Base-by-base conservation (phyloP, 2,329 filamentous ascomycete genomes). In the Calonectria honghensis region DNA sequence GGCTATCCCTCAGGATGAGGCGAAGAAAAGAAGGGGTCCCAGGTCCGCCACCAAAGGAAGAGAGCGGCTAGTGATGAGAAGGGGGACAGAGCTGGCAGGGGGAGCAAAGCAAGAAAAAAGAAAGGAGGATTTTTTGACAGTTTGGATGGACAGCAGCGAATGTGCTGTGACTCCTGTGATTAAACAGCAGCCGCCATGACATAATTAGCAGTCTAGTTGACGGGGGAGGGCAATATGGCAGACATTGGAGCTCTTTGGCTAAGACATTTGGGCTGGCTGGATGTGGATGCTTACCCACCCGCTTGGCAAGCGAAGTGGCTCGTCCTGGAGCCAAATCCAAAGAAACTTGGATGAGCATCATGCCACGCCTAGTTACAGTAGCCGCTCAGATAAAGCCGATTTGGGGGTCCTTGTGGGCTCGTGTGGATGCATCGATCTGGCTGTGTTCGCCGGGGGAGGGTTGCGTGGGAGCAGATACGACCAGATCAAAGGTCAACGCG, bases 401-500 rank as follows among this genome's bases (percentile, higher is more conserved):
- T 29, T 50, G 27, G 67, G 27, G 67, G 41, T 3, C 27, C 13
- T 13, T 65, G 61, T 50, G 61, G 61, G n/a, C 27, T 48, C 45
- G 27, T 65, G 41, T 50, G 39, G 61, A 65, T 32, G 39, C 41
- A 50, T 35, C 61, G 29, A 65, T 63, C 57, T 63, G 57, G 57
- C 57, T 41, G 57, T 63, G 57, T 24, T 24, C 24, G 24, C 24
- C 24, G 24, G 24, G 24, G 24, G 24, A 24, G 24, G 24, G 24
- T 24, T 31, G 37, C 5, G 41, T 67, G 31, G 32, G n/a, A 50
- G 24, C 64, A 67, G 64, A 51, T 67, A 39, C 65, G 70, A 65
- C 48, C 48, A 35, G 20, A 57, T 69, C 61, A 76, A 80, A 35
- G 20, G 63, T 69, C 61, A 76, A 80, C 79, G 79, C 79, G 79